These are phyloP conservation scores for Panaeolus papilionaceus DNA, from an alignment of 768 basidiomycete species.

Conservation along the genomic window DNA sequence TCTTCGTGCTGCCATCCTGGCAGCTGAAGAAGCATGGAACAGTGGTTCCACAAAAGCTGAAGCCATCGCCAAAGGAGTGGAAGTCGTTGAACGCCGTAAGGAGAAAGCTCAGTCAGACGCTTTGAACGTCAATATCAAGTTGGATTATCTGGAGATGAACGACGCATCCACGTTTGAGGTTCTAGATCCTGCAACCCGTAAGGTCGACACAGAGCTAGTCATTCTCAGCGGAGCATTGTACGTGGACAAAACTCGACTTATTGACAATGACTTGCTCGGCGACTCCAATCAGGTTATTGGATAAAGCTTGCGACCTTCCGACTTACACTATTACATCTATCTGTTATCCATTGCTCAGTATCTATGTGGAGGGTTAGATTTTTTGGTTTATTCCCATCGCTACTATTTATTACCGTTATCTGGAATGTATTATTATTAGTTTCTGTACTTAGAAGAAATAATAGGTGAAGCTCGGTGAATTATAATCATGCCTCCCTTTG, in stretches of 20 bases:
- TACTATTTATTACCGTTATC: not conserved
- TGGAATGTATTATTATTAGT: not conserved
- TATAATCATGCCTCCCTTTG: not conserved
- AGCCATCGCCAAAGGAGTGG: constrained; percentile 50
- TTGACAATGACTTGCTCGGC: constrained; percentile 90
- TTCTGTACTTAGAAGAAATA: no score
- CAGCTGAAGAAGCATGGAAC: constrained; percentile 62
- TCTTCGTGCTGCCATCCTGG: constrained; percentile 71
- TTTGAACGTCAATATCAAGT: constrained; percentile 55
- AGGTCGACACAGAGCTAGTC: constrained; percentile 45
- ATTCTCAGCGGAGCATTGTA: constrained; percentile 89
- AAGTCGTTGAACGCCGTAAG: constrained; percentile 42
- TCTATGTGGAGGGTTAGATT: not conserved
- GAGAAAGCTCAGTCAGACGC: constrained; percentile 38
- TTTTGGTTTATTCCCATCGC: not conserved
- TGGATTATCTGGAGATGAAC: constrained; percentile 93
- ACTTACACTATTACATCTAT: not conserved
- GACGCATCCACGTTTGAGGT: constrained; percentile 77
- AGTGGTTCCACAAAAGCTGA: constrained; percentile 54
- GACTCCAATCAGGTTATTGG: constrained; percentile 44
- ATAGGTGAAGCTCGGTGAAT: no score
- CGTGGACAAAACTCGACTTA: constrained; percentile 87
- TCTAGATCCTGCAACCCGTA: constrained; percentile 42
- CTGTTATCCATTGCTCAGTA: not conserved
- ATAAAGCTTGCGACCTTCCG: constrained; percentile 17